phyloP scores from a whole-genome alignment of 2,329 filamentous ascomycete species.

The Penicillium griseofulvum region DNA sequence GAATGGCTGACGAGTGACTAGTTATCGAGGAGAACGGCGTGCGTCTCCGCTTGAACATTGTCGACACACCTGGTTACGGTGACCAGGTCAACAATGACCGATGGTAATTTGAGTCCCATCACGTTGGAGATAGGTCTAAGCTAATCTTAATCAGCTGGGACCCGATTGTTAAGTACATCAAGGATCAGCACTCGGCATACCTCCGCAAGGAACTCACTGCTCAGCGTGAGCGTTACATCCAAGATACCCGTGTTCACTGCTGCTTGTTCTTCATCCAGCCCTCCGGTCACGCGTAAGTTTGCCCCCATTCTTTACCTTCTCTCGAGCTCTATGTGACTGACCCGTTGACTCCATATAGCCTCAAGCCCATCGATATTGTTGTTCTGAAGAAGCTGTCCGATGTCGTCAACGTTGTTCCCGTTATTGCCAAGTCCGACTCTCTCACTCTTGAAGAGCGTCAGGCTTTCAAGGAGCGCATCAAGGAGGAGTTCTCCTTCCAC shows the following conservation, averaged over 20 bases:
- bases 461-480: conserved; percentile 98
- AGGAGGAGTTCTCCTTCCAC: conserved; percentile 99
- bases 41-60: conserved; percentile 94
- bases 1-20: conserved; percentile 29
- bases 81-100: conserved; percentile 99
- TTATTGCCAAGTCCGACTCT: conserved; percentile 97
- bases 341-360: conserved; percentile 35
- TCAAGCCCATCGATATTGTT: conserved; percentile 99
- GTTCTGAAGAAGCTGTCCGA: conserved; percentile 99
- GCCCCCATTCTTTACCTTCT: neutral
- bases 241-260: conserved; percentile 98
- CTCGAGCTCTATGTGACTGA: neutral
- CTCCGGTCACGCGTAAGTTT: conserved; percentile 75
- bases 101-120: conserved; percentile 54
- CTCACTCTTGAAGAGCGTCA: conserved; percentile 92
- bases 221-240: conserved; percentile 97
- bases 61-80: conserved; percentile 97
- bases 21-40: conserved; percentile 99
- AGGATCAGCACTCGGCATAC: conserved; percentile 99
- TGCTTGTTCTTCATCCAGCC: conserved; percentile 99
- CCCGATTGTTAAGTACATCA: conserved; percentile 99
- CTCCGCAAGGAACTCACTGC: conserved; percentile 98
- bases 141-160: conserved; percentile 67
- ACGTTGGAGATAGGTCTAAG: neutral
- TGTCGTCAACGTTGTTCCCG: conserved; percentile 97